Base-by-base conservation (phyloP, 495 filamentous ascomycete genomes). In the Daldinia concentrica region DNA sequence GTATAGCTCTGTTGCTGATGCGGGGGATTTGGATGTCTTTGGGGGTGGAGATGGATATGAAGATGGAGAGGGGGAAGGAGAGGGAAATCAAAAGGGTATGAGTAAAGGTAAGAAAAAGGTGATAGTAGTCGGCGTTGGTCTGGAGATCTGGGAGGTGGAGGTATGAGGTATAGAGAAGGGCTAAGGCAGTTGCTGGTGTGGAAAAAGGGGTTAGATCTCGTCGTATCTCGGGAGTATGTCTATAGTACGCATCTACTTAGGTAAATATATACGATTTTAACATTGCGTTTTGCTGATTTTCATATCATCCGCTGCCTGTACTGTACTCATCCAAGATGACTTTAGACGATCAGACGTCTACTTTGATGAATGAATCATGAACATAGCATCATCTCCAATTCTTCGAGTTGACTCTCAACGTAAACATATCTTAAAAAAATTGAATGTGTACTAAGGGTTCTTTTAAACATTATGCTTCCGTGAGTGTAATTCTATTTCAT, bases 1-100 rank as follows among this genome's bases (percentile, higher is more conserved):
- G 43, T 90, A 86, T 61, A 91, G 88, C 65, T 78, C 86, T 22
- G 87, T 93, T 26, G 91, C 91, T 24, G 92, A 94, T 45, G 74
- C 82, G 6, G 77, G 75, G 32, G 77, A 71, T 15, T 48, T 81
- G 36, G 76, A 72, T 29, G 58, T 76, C n/a, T 52, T 77, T 32
- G 59, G 26, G 2, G 27, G 7, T 11, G 43, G 43, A 0, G 62
- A 29, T 30, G 36, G 32, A 12, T 37, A 7, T 24, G 58, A 37
- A 41, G 41, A 51, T n/a, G 1, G 19, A 56, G 50, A 19, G 9
- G 52, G 15, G n/a, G 56, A 26, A n/a, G 55, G 41, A 19, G 66
- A 54, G 55, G 76, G 8, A 12, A 24, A 36, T 34, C 0, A 11
- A 34, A 11, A 9, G 30, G 8, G 8, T 11, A 34, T 3, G 29